Conservation (phyloP, 345 rosid genomes). For the Melastoma malabathricum region DNA sequence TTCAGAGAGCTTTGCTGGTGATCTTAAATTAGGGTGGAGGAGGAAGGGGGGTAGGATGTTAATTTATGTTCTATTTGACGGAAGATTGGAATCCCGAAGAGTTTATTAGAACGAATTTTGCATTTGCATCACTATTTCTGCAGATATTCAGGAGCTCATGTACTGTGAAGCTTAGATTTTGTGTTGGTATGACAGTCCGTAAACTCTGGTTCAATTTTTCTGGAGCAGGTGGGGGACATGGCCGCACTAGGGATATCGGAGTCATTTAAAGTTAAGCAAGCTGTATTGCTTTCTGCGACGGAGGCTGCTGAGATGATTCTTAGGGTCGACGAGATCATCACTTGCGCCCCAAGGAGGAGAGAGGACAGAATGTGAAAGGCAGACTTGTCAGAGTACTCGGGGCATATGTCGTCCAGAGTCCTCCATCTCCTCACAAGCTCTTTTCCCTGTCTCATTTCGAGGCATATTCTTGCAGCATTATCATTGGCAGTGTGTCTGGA, state of each 20-base stretch:
- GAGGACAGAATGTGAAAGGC: slow-evolving; percentile 58
- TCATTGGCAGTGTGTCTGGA: too few relatives aligned
- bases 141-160: not conserved
- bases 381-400: too few relatives aligned
- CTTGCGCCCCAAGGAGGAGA: slow-evolving; percentile 30
- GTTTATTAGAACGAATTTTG: too few relatives aligned
- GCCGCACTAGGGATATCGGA: slow-evolving; percentile 75
- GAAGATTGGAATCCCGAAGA: too few relatives aligned
- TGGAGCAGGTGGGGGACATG: slow-evolving; percentile 79
- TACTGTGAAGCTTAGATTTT: not conserved
- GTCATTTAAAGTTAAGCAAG: slow-evolving; percentile 94
- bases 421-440: not conserved
- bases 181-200: not conserved
- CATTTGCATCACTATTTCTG: too few relatives aligned
- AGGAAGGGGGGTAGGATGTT: too few relatives aligned
- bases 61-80: too few relatives aligned
- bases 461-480: too few relatives aligned
- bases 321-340: slow-evolving; percentile 38
- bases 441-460: not conserved
- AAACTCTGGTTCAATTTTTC: not conserved
- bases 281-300: slow-evolving; percentile 82
- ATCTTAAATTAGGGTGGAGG: too few relatives aligned
- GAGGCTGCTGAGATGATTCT: slow-evolving; percentile 70
- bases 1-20: too few relatives aligned
- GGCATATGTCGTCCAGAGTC: not conserved